Conservation (phyloP, 495 filamentous ascomycete species). For the Penicillium ochrochloron region DNA sequence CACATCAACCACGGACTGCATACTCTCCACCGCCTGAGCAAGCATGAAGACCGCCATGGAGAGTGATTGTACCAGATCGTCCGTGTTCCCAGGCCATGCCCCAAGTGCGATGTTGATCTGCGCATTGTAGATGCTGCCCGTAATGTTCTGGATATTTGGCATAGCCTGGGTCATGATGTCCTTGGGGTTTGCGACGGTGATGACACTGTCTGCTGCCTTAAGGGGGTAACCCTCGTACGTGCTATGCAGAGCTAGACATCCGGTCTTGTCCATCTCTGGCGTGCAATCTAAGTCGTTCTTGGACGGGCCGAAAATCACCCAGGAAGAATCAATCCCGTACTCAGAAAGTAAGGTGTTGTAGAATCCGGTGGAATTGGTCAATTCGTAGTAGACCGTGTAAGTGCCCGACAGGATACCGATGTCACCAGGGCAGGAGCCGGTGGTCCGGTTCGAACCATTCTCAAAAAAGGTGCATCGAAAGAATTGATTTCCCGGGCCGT, state of each 20-base stretch:
- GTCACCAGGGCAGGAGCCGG: background rate
- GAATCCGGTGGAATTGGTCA: background rate
- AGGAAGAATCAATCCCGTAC: background rate
- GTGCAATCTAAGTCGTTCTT: background rate
- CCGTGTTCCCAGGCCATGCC: background rate
- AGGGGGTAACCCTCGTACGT: background rate
- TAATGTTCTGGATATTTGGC: background rate
- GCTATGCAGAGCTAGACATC: background rate
- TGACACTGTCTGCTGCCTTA: background rate
- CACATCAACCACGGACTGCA: background rate
- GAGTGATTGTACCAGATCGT: background rate
- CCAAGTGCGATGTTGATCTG: background rate
- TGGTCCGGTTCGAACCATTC: background rate
- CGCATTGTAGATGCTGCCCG: background rate
- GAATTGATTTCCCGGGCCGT: background rate
- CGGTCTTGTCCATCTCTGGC: background rate
- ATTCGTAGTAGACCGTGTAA: background rate
- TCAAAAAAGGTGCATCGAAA: background rate
- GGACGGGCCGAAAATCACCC: background rate
- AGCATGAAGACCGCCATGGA: background rate
- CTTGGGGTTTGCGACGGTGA: background rate
- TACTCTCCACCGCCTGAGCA: background rate
- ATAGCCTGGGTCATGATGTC: background rate
- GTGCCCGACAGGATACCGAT: background rate
- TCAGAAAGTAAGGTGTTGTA: background rate